phyloP scores from a whole-genome alignment of 2,329 filamentous ascomycete species.

The Colletotrichum eleusines region DNA sequence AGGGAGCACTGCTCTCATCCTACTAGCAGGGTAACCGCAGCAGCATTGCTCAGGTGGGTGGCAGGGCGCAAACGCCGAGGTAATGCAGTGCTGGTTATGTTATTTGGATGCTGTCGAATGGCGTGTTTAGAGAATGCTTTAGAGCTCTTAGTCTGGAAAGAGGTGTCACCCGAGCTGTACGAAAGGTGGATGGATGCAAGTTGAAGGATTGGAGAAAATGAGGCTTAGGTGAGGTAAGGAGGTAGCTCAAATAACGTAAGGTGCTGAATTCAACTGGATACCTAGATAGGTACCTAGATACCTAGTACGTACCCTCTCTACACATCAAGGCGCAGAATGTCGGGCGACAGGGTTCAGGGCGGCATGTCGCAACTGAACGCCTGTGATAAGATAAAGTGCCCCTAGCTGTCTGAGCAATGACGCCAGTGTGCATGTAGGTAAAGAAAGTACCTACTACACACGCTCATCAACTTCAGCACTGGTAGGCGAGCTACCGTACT shows the following conservation, averaged over 20 bases:
- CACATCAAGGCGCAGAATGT: neutral
- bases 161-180: constrained; percentile 2
- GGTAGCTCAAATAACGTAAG: neutral
- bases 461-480: neutral
- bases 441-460: too few species aligned
- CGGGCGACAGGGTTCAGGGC: neutral
- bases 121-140: neutral
- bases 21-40: constrained; percentile 51
- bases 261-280: neutral
- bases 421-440: neutral
- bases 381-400: constrained; percentile 11
- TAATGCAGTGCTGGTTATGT: neutral
- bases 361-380: neutral
- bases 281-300: neutral
- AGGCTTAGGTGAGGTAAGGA: neutral
- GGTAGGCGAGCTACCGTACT: neutral
- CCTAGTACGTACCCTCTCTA: too few species aligned
- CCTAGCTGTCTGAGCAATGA: neutral
- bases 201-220: neutral
- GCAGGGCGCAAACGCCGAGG: neutral
- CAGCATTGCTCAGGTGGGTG: constrained; percentile 29
- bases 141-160: neutral
- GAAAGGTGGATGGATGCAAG: neutral
- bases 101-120: neutral
- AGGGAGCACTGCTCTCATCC: constrained; percentile 83